Evolutionary conservation across 2,329 filamentous ascomycete species (phyloP).

Genomic region (Fusarium continuum): DNA sequence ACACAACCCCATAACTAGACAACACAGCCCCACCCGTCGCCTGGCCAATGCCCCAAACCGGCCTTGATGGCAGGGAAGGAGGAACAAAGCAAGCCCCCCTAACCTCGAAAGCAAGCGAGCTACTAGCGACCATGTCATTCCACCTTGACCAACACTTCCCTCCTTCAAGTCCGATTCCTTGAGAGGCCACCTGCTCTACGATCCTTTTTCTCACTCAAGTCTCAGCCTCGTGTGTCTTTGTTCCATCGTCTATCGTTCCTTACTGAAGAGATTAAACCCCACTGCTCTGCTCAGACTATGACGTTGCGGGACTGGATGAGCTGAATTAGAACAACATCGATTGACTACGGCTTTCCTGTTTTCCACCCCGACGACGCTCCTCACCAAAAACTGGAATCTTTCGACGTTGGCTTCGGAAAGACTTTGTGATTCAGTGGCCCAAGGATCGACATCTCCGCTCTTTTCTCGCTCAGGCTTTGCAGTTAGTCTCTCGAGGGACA

Average conservation of each 20-base stretch:
- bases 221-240: constrained; percentile 27
- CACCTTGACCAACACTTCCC: constrained; percentile 39
- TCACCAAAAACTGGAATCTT: not conserved
- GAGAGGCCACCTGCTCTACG: constrained; percentile 17
- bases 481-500: constrained; percentile 25
- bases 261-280: constrained; percentile 16
- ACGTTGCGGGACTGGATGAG: constrained; percentile 41
- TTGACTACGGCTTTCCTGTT: constrained; percentile 22
- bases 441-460: constrained; percentile 22
- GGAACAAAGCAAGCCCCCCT: constrained; percentile 35
- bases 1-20: not conserved
- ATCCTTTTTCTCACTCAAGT: constrained; percentile 15
- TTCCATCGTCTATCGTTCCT: constrained; percentile 23
- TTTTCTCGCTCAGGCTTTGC: constrained; percentile 24
- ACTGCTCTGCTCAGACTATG: constrained; percentile 36
- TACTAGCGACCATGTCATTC: constrained; percentile 43
- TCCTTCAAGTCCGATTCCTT: constrained; percentile 36
- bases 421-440: not conserved
- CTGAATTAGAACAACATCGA: constrained; percentile 34
- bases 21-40: constrained; percentile 43
- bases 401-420: not conserved
- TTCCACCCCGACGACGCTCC: not conserved
- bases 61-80: constrained; percentile 35
- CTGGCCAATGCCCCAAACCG: constrained; percentile 44
- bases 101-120: constrained; percentile 26